A percentile compares a stretch with the other conserved stretches of the same genome.
phyloP scores from a whole-genome alignment of 2,329 filamentous ascomycete genomes.

The Thielaviopsis euricoi region DNA sequence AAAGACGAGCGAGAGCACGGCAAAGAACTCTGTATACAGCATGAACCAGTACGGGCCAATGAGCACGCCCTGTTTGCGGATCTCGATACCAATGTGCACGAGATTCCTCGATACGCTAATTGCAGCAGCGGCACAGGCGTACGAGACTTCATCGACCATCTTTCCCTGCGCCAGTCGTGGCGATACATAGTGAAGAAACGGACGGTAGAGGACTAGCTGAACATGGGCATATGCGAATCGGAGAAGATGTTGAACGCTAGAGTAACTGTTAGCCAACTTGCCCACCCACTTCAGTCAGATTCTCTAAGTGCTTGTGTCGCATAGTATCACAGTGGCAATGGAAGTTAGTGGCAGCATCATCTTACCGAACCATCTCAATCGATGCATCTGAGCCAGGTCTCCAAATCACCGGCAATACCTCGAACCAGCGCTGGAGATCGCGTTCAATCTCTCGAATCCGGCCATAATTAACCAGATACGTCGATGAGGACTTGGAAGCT shows the following conservation, averaged over 20 bases:
- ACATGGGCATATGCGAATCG: constrained; percentile 70
- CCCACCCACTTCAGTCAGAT: too few species aligned
- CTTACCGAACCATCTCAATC: constrained; percentile 60
- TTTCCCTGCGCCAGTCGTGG: constrained; percentile 39
- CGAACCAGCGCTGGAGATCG: constrained; percentile 47
- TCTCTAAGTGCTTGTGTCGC: too few species aligned
- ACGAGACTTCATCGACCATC: constrained; percentile 57
- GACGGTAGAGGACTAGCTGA: constrained; percentile 67
- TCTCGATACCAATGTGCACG: constrained; percentile 63
- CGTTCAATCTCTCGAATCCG: constrained; percentile 48
- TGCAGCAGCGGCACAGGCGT: constrained; percentile 50
- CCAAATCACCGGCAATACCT: constrained; percentile 55
- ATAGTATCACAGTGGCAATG: background rate
- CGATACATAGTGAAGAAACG: constrained; percentile 71
- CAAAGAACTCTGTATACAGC: constrained; percentile 70
- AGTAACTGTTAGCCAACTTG: background rate
- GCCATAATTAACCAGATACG: constrained; percentile 46
- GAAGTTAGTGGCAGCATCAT: constrained; percentile 4
- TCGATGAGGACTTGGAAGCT: constrained; percentile 23
- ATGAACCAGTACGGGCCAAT: constrained; percentile 78
- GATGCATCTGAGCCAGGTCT: constrained; percentile 64
- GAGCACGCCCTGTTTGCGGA: constrained; percentile 57
- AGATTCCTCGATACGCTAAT: constrained; percentile 54
- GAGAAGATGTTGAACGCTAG: constrained; percentile 53
- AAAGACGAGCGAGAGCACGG: constrained; percentile 62